Evolutionary conservation across 331 rosid genomes (phyloP), one percentile per base, ranked within the genome.

Genomic region (Quercus phellos): DNA sequence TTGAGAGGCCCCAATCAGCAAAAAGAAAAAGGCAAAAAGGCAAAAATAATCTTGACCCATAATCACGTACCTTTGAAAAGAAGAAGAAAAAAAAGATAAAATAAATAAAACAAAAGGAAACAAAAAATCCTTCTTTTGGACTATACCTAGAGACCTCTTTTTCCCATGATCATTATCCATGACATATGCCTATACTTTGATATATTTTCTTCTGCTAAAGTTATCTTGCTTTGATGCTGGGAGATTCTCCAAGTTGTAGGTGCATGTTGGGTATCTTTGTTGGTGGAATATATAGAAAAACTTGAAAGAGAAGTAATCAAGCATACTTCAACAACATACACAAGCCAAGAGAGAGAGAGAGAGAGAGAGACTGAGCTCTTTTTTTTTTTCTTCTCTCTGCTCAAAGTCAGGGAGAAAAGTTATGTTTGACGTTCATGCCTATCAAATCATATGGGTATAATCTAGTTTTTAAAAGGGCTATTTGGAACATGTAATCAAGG

Each of bases 21-120:
- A 88, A 88, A 89, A 79, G 70, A 81, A 83, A 89, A 84, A 84
- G 78, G 84, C 8, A 68, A 77, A 86, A 70, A 74, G 84, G 27
- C 35, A 83, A 86, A 73, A 86, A 81, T 84, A 83, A 91, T 81
- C 83, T 87, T 91, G 98, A 89, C 94, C 89, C 90, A 85, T 86
- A 79, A 86, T 89, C 85, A 84, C 90, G 27, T 87, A 80, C 81
- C 87, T 89, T 93, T 87, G 69, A 79, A 88, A 80, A 78, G 70
- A 83, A 56, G 81, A 63, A 76, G 21, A 72, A 51, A 71, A 22
- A 5, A 74, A 67, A 55, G 16, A 24, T 75, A 68, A 68, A 63
- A 38, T 38, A 77, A 74, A 70, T 10, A 80, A 78, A 82, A 70
- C 81, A 86, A 83, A 77, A 80, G 83, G 83, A 81, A 82, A 83